Percentiles rank a stretch among this genome's conserved stretches.
Evolutionary conservation across 306 rosid genomes (phyloP).

Genomic region (Cyamopsis tetragonoloba): DNA sequence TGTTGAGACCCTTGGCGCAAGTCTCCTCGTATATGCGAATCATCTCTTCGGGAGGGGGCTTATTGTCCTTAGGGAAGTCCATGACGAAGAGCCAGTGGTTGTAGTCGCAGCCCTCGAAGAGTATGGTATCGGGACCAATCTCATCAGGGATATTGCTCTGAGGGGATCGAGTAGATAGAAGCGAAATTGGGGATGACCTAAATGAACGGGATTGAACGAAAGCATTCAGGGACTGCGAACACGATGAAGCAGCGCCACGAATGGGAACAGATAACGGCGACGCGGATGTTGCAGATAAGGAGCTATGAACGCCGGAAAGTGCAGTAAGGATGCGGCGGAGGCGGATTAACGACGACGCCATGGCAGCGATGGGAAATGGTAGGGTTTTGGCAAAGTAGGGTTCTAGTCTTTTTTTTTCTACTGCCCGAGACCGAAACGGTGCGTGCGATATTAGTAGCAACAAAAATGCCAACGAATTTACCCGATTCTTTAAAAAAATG

Average conservation of each 20-base stretch:
- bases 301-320: slow-evolving; percentile 36
- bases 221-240: background rate
- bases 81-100: slow-evolving; percentile 81
- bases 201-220: slow-evolving; percentile 36
- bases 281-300: slow-evolving; percentile 20
- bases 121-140: slow-evolving; percentile 64
- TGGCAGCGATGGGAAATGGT: background rate
- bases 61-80: slow-evolving; percentile 52
- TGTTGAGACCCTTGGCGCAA: slow-evolving; percentile 71
- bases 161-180: slow-evolving; percentile 35
- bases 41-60: slow-evolving; percentile 57
- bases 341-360: slow-evolving; percentile 59
- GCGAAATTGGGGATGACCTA: slow-evolving; percentile 35
- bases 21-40: slow-evolving; percentile 61
- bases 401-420: background rate
- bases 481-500: no score
- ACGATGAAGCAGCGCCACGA: background rate
- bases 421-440: no score
- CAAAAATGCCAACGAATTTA: no score
- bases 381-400: slow-evolving; percentile 25
- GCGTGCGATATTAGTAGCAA: no score
- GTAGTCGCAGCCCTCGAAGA: slow-evolving; percentile 90
- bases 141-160: slow-evolving; percentile 25
- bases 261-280: slow-evolving; percentile 2
- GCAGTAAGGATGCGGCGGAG: slow-evolving; percentile 45